Conservation (phyloP, 2,329 filamentous ascomycete genomes). For the Epichloe hybrida region DNA sequence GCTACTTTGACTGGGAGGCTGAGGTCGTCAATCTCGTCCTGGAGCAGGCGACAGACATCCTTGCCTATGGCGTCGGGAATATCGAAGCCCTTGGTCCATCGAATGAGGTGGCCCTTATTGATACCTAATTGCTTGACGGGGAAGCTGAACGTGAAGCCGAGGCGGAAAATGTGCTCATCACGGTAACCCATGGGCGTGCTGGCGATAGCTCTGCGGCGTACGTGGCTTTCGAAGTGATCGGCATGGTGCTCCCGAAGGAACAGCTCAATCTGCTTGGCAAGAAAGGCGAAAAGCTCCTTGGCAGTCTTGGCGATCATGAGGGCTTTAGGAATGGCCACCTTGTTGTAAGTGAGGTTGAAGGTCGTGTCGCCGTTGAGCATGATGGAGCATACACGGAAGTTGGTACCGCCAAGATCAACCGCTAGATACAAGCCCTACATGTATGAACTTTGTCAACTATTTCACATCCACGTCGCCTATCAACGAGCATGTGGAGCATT, state of each 20-base stretch:
- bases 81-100: slow-evolving; percentile 98
- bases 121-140: slow-evolving; percentile 89
- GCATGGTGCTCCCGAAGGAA: slow-evolving; percentile 82
- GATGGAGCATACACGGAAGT: slow-evolving; percentile 95
- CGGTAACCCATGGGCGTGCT: slow-evolving; percentile 45
- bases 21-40: slow-evolving; percentile 77
- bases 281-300: slow-evolving; percentile 78
- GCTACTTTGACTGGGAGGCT: slow-evolving; percentile 85
- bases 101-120: slow-evolving; percentile 85
- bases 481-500: too few relatives aligned
- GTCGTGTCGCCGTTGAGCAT: slow-evolving; percentile 87
- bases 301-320: slow-evolving; percentile 83
- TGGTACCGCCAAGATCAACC: slow-evolving; percentile 94
- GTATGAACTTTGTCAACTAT: slow-evolving; percentile 2
- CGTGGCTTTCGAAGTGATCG: slow-evolving; percentile 66
- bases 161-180: slow-evolving; percentile 71
- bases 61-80: slow-evolving; percentile 89
- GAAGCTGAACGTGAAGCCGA: slow-evolving; percentile 99
- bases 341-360: slow-evolving; percentile 85
- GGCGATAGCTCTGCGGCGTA: slow-evolving; percentile 48
- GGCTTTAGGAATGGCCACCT: slow-evolving; percentile 78
- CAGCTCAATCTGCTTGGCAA: slow-evolving; percentile 80
- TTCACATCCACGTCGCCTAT: background rate
- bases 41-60: slow-evolving; percentile 84
- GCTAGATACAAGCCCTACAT: slow-evolving; percentile 80